Base-by-base conservation (phyloP, 106 monocot genomes). In the Apostasia ramifera region DNA sequence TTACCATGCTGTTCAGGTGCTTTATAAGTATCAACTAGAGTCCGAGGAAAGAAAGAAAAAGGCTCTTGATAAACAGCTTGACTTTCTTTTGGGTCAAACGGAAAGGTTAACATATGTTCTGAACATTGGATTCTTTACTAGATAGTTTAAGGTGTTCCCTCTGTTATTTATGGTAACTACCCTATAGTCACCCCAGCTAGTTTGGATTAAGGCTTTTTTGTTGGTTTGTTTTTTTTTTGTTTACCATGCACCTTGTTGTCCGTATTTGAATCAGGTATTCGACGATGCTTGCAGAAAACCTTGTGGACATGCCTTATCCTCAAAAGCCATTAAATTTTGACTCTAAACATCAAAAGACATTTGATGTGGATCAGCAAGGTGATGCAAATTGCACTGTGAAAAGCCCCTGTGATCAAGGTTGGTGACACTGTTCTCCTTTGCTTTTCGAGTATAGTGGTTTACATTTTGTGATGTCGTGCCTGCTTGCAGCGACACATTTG, bases 61-160 rank as follows among this genome's bases (percentile, higher is more conserved):
- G 75, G 80, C 90, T 77, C 82, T 98, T 68, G 98, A 98, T 78
- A 98, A 93, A 71, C 98, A 98, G 51, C 93, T 98, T 81, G 87
- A 90, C 76, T 98, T 93, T 83, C 98, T 98, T 79, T 80, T 98
- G 60, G 98, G 90, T 15, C 98, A 98, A 72, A 98, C 98, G 61
- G 98, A 98, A 79, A 98, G 98, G 98, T 93, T 50, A 0, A 45
- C 0, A 8, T 55, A 43, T 56, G 13, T 15, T 53, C 9, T 44
- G 14, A 65, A 48, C 26, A 43, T 37, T 26, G 6, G 48, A 47
- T 65, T 65, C 13, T n/a, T 26, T 65, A 37, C 45, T 65, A 65
- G 8, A 47, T 46, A 15, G 48, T 65, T 0, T 47, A 5, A 43
- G 48, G 5, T 47, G 15, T 48, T 15, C n/a, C 26, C 26, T 65